Conservation (phyloP, 208 protist genomes). For the Acanthamoeba healyi region DNA sequence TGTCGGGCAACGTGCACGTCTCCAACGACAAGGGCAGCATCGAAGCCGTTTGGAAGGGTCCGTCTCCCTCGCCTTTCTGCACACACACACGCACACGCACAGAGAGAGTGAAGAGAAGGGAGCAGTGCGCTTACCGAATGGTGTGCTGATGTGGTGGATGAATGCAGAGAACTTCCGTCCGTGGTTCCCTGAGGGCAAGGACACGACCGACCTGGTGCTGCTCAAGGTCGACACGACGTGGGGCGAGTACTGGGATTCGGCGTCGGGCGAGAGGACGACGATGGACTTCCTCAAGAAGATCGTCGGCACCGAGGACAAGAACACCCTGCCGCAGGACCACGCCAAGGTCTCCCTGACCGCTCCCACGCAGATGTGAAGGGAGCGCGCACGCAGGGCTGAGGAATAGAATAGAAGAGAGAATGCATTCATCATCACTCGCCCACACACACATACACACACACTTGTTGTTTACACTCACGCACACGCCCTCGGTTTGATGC, state of each 20-base stretch:
- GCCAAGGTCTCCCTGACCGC: slow-evolving; percentile 42
- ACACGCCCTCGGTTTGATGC: neutral
- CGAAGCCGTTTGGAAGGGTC: slow-evolving; percentile 13
- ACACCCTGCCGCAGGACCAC: slow-evolving; percentile 6
- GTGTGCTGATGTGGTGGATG: too few relatives aligned
- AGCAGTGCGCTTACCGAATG: neutral
- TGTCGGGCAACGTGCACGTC: slow-evolving; percentile 34
- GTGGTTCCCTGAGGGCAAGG: slow-evolving; percentile 54
- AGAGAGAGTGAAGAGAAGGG: too few relatives aligned
- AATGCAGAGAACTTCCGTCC: slow-evolving; percentile 10
- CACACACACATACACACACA: too few relatives aligned
- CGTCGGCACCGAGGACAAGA: neutral
- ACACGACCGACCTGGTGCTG: slow-evolving; percentile 38
- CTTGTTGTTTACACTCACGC: slow-evolving; percentile 13
- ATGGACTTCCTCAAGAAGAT: slow-evolving; percentile 43
- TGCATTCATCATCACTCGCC: neutral
- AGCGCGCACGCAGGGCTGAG: neutral
- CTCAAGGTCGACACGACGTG: slow-evolving; percentile 54
- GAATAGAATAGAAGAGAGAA: neutral
- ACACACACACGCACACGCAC: neutral
- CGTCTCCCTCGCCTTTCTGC: neutral
- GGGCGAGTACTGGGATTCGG: slow-evolving; percentile 51
- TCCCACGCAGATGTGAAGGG: slow-evolving; percentile 55
- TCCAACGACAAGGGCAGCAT: slow-evolving; percentile 53
- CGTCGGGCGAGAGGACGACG: slow-evolving; percentile 44